These are phyloP conservation scores for Eucalyptus globulus DNA, from an alignment of 345 rosid genomes.

Conservation along the genomic window DNA sequence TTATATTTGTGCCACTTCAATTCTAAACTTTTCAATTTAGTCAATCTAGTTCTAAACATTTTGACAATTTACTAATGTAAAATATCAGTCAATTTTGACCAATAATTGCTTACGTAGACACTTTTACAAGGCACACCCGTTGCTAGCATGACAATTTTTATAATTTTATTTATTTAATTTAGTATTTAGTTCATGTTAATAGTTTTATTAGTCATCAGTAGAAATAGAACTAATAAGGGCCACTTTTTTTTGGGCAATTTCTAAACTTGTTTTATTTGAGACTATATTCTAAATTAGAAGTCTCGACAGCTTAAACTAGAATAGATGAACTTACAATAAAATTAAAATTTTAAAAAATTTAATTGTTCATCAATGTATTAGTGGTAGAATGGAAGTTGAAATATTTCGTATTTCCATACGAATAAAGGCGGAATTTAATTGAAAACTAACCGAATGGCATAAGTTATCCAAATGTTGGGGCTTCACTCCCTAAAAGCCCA, in stretches of 20 bases:
- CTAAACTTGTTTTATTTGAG: too few species aligned
- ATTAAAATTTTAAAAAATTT: too few species aligned
- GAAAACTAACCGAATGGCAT: background rate
- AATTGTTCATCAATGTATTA: background rate
- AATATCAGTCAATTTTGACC: fast-evolving
- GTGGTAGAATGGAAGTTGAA: background rate
- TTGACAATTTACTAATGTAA: too few species aligned
- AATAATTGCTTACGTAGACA: fast-evolving
- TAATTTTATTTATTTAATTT: too few species aligned
- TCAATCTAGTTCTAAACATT: fast-evolving
- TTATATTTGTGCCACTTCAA: fast-evolving
- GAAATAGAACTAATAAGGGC: too few species aligned
- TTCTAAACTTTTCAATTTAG: too few species aligned
- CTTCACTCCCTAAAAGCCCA: background rate
- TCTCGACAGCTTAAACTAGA: too few species aligned
- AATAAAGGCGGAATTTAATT: background rate
- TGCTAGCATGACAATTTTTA: too few species aligned
- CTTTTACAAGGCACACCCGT: fast-evolving
- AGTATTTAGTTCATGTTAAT: too few species aligned
- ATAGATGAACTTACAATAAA: background rate
- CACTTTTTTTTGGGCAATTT: too few species aligned
- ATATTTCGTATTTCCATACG: background rate
- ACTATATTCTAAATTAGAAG: too few species aligned
- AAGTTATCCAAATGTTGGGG: background rate
- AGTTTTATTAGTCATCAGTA: too few species aligned